Evolutionary conservation across 257 asterid genomes (phyloP), one percentile per base, ranked within the genome.

Genomic region (Nicotiana knightiana): DNA sequence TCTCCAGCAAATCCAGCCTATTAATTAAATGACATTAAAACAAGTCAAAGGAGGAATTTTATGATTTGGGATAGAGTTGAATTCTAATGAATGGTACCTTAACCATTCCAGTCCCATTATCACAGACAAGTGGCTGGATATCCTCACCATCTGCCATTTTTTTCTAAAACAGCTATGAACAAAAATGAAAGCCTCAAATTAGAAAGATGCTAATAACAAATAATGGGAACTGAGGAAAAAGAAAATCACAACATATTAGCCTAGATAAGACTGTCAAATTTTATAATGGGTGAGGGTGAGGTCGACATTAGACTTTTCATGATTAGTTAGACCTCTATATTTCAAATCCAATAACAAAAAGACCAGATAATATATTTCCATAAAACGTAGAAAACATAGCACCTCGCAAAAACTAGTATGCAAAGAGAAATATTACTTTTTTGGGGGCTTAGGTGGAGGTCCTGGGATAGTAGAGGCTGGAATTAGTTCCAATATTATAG

Each of bases 1-100:
- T 87, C 90, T 83, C 88, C 87, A 70, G 90, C 88, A 81, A 87
- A 87, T 81, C 90, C 88, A 13, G 90, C 88, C 90, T 87, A 77
- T 15, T 39, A 28, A 28, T 28, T 28, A 30, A 57, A 6, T 48
- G 2, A 48, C 43, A 71, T 62, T 3, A 6, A 24, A 32, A 82
- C 43, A 15, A 21, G 0, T 71, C 78, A 71, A 33, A 18, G 28
- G 3, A 62, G 24, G 76, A 37, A 79, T 43, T 43, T 43, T 43
- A 43, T 43, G 51, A 43, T 2, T 9, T 43, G 12, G 51, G 51
- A 8, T 5, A 71, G 13, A 4, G 30, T 73, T 48, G 7, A 58
- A 6, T 35, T 58, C 18, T 77, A 35, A 33, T 77, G 18, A 55
- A 55, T 77, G 33, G 17, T 59, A 79, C 82, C 82, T 79, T 79